Evolutionary conservation across 2,329 filamentous ascomycete species (phyloP), one percentile per base, ranked within the genome.

Genomic region (Nigrograna mackinnonii): DNA sequence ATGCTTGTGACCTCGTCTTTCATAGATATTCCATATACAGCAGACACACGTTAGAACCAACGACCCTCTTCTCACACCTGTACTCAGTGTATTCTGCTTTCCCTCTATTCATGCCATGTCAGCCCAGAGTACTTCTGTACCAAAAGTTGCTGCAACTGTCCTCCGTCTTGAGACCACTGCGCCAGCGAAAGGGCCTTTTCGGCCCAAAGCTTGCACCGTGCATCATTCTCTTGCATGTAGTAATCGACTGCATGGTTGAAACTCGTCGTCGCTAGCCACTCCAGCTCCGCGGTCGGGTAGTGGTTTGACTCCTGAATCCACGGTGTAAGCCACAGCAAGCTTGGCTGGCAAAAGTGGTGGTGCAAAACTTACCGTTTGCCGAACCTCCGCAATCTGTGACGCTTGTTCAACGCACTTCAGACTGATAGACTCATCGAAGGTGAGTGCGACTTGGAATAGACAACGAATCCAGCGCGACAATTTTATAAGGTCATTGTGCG

Each of bases 381-480:
- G 52, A 22, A 39, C 49, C 5, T 56, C 50, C 9, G 64, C 64
- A 22, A 67, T 55, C 13, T 54, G 48, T 2, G 76, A 74, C 1
- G 83, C 80, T 57, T 90, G 83, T n/a, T 83, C 77, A 6, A 90
- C 69, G 4, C 90, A 74, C 34, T 77, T 73, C 37, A 86, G 71
- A 7, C 82, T 79, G 13, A 83, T 66, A 1, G 66, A 64, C 16
- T 82, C 77, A 35, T 84, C 77, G 4, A 78, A 71, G 1, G 79
- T 71, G 1, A 91, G 68, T 0, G 86, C 79, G 1, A 83, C 74
- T 47, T 87, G 85, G 50, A 92, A 87, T 2, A 94, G 74, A 54
- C 87, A 91, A 1, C 89, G 82, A 34, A 92, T 79, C 72, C 94
- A 95, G 55, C 86, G 86, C 6, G 87, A 80, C 1, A 95, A 72